A percentile compares a stretch with the other conserved stretches of the same genome.
Evolutionary conservation across 768 basidiomycete genomes (phyloP).

Genomic region (Strobilomyces dryophilus): DNA sequence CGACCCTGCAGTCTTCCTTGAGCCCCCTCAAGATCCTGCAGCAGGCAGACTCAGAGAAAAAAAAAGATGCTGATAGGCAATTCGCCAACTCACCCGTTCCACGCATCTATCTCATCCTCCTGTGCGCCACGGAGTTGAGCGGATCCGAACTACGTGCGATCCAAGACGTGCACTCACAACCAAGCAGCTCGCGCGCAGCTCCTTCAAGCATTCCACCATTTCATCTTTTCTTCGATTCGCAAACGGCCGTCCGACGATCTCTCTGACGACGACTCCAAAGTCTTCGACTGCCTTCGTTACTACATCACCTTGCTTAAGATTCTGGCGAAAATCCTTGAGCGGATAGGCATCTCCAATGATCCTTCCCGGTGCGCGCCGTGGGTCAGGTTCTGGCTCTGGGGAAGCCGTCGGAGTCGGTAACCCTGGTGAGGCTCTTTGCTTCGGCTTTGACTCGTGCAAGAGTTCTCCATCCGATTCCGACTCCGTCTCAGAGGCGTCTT

Average conservation of each 20-base stretch:
- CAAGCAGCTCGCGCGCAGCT: conserved; percentile 62
- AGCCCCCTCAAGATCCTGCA: conserved; percentile 59
- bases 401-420: conserved; percentile 57
- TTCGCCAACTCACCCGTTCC: conserved; percentile 60
- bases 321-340: conserved; percentile 70
- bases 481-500: conserved; percentile 53
- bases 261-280: conserved; percentile 62
- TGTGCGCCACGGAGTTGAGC: conserved; percentile 22
- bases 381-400: conserved; percentile 40
- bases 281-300: conserved; percentile 86
- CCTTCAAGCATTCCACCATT: conserved; percentile 69
- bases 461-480: conserved; percentile 38
- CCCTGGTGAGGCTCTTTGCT: conserved; percentile 8
- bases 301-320: conserved; percentile 68
- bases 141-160: background rate
- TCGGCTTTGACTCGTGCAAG: conserved; percentile 13
- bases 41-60: background rate
- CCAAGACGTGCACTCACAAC: conserved; percentile 39
- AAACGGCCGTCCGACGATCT: conserved; percentile 71
- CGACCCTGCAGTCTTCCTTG: conserved; percentile 47
- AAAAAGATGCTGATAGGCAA: background rate
- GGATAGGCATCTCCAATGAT: conserved; percentile 76
- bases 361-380: conserved; percentile 58
- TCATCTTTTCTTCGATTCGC: conserved; percentile 60
- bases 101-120: conserved; percentile 81